These are phyloP conservation scores for Syzygium malaccense DNA, from an alignment of 441 rosid genomes.

Conservation along the genomic window DNA sequence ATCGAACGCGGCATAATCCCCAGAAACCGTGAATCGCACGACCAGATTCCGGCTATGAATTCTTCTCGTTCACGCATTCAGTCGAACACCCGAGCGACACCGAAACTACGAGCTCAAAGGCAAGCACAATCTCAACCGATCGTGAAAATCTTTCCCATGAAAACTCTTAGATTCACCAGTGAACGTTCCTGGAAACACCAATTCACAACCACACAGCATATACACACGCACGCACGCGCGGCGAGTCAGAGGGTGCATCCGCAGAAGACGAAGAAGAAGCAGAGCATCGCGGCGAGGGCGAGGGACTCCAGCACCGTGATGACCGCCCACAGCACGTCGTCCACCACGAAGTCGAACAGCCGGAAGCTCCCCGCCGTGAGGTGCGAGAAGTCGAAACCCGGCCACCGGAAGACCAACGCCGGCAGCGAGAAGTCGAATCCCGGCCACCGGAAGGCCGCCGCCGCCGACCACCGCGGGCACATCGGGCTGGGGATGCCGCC, in stretches of 20 bases:
- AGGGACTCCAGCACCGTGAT: slow-evolving; percentile 56
- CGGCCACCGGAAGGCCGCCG: slow-evolving; percentile 45
- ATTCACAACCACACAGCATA: not conserved
- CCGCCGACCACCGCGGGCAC: slow-evolving; percentile 18
- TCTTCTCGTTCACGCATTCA: not conserved
- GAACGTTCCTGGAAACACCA: not conserved
- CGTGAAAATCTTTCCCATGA: not conserved
- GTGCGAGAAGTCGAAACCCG: not conserved
- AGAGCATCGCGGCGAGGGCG: slow-evolving; percentile 52
- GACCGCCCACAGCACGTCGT: slow-evolving; percentile 56
- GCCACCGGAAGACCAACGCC: slow-evolving; percentile 7
- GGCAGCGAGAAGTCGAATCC: slow-evolving; percentile 40
- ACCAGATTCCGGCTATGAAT: not conserved
- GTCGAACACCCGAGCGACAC: not conserved
- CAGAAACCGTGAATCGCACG: not conserved
- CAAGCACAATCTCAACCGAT: not conserved
- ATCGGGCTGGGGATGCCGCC: not conserved
- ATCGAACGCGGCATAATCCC: not conserved
- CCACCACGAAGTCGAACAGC: slow-evolving; percentile 43
- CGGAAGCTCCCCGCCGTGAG: slow-evolving; percentile 17
- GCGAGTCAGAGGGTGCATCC: slow-evolving; percentile 64
- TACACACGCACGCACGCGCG: not conserved
- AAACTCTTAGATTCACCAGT: not conserved
- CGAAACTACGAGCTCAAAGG: not conserved
- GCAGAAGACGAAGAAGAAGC: slow-evolving; percentile 70